Base-by-base conservation (phyloP, 1,284 basidiomycete species). In the Irpex sp. region DNA sequence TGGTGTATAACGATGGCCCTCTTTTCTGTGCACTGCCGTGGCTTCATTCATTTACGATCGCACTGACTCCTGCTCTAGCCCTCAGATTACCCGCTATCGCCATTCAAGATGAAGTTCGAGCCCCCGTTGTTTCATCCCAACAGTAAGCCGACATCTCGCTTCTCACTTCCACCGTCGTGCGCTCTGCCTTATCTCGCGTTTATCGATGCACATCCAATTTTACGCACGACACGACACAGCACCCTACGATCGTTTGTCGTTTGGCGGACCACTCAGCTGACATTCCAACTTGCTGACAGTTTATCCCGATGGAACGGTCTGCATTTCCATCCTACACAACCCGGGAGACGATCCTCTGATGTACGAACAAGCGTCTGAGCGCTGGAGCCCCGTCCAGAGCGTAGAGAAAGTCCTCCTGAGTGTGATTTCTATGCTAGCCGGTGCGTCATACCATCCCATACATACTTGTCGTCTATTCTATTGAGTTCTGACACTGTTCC, bases 101-200 rank as follows among this genome's bases (percentile, higher is more conserved):
- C 96, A 36, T 97, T 97, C 87, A 97, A 94, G 78, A 98, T 99
- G 97, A 93, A 88, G 71, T 99, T 98, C 73, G 96, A 98, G 59
- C 97, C 97, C 8, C 96, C 97, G 4, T 77, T 99, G 64, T 93
- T 99, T 76, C 97, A 99, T 77, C 97, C 97, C 13, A 99, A 99
- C 76, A 92, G 96, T 97, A 72, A 77, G 91, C 76, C 49, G 19
- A 51, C 58, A 26, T 64, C 60, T 58, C 48, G 15, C 57, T 13
- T 26, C 31, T 37, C 21, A 6, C 38, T 57, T 17, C 44, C n/a
- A 44, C 40, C 40, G 15, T 44, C 15, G 40, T 44, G 40, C 40
- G 40, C 40, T 44, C 8, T 15, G 40, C 15, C 26, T 44, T 44
- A 44, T 44, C 15, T 54, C 57, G 37, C 51, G 38, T 55, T 44